A percentile compares a stretch with the other conserved stretches of the same genome.
These are phyloP conservation scores for Penicillium fuscoglaucum DNA, from an alignment of 2,329 filamentous ascomycete species.

Conservation along the genomic window DNA sequence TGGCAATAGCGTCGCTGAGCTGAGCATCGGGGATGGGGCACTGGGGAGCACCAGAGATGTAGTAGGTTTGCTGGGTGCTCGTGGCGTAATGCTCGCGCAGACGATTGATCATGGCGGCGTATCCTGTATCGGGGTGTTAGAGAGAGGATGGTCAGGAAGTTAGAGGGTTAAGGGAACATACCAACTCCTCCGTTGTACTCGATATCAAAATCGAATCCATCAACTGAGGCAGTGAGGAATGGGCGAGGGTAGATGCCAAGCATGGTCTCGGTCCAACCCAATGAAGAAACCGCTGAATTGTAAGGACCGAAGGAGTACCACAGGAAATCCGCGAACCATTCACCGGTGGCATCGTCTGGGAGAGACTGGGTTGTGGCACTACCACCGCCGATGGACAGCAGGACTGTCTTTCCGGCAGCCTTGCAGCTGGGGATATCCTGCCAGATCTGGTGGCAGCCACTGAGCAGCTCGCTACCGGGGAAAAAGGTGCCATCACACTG, in stretches of 20 bases:
- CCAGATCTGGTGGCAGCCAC: conserved; percentile 46
- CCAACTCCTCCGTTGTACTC: conserved; percentile 34
- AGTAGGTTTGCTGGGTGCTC: conserved; percentile 43
- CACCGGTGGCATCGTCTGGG: conserved; percentile 38
- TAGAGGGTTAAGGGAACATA: conserved; percentile 19
- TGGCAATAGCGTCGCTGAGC: conserved; percentile 47
- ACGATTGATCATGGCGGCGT: conserved; percentile 50
- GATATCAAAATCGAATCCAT: conserved; percentile 57
- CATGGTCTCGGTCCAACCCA: conserved; percentile 15
- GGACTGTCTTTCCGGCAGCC: conserved; percentile 44
- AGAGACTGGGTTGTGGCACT: conserved; percentile 46
- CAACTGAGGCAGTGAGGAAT: conserved; percentile 48
- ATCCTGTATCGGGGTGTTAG: conserved; percentile 35
- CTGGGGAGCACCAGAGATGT: conserved; percentile 57
- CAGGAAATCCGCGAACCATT: conserved; percentile 51
- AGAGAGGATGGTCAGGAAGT: not conserved
- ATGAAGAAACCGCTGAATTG: conserved; percentile 28
- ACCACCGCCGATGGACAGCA: conserved; percentile 52
- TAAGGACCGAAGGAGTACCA: conserved; percentile 53
- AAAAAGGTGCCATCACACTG: conserved; percentile 50
- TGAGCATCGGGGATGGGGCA: conserved; percentile 52
- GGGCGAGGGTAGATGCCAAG: conserved; percentile 41
- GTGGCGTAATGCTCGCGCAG: conserved; percentile 45
- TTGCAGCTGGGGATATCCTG: conserved; percentile 46
- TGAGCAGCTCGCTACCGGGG: conserved; percentile 44